phyloP scores from a whole-genome alignment of 495 filamentous ascomycete genomes.

The Hyaloscypha variabilis region DNA sequence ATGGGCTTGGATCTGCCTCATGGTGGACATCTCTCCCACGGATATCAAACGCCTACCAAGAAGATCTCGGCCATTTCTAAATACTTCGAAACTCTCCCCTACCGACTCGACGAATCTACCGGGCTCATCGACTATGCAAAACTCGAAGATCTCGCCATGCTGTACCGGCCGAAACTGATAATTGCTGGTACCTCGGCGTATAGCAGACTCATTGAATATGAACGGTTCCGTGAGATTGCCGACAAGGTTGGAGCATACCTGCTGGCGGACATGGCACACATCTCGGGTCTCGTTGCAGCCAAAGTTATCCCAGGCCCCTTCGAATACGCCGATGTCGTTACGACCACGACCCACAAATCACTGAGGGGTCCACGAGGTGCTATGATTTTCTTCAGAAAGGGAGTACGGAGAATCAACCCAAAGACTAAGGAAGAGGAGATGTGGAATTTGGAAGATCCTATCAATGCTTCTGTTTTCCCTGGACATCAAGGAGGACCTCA shows the following conservation, averaged over 20 bases:
- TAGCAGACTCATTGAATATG: slow-evolving; percentile 91
- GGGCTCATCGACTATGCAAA: slow-evolving; percentile 93
- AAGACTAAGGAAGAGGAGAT: slow-evolving; percentile 83
- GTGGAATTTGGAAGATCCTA: slow-evolving; percentile 91
- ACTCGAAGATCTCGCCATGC: slow-evolving; percentile 78
- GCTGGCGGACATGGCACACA: slow-evolving; percentile 96
- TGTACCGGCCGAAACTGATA: slow-evolving; percentile 95
- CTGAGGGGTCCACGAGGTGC: slow-evolving; percentile 92
- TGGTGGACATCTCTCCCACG: slow-evolving; percentile 95
- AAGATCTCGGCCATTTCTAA: slow-evolving; percentile 98
- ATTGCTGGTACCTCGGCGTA: slow-evolving; percentile 95
- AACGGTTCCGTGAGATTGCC: slow-evolving; percentile 81
- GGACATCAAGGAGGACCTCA: slow-evolving; percentile 98
- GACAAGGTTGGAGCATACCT: slow-evolving; percentile 93
- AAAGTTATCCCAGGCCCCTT: slow-evolving; percentile 92
- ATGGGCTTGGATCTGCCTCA: slow-evolving; percentile 98
- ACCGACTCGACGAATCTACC: slow-evolving; percentile 86
- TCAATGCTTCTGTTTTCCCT: slow-evolving; percentile 98
- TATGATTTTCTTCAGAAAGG: slow-evolving; percentile 97
- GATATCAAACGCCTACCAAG: slow-evolving; percentile 96
- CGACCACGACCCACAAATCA: slow-evolving; percentile 98
- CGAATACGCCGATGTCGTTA: slow-evolving; percentile 86
- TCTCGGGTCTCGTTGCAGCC: slow-evolving; percentile 90
- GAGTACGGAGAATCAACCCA: slow-evolving; percentile 77
- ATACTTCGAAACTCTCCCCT: slow-evolving; percentile 97